phyloP scores from a whole-genome alignment of 2,329 filamentous ascomycete genomes.

The Monilinia aucupariae region DNA sequence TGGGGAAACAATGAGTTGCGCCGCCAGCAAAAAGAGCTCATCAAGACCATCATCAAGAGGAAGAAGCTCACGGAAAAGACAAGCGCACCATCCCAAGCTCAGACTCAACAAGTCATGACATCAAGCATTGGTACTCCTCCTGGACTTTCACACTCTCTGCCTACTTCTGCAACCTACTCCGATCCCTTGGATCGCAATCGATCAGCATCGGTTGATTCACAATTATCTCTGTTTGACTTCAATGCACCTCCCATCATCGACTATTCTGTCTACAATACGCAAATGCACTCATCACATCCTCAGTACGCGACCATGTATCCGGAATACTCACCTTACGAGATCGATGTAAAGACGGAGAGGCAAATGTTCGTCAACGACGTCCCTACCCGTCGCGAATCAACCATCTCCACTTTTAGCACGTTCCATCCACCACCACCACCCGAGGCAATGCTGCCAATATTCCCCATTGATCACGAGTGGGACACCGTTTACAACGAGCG shows the following conservation, averaged over 20 bases:
- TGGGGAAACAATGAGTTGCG: slow-evolving; percentile 91
- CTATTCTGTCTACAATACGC: slow-evolving; percentile 57
- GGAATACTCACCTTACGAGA: slow-evolving; percentile 76
- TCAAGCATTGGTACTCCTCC: slow-evolving; percentile 60
- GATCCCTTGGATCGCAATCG: slow-evolving; percentile 68
- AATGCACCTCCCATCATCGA: slow-evolving; percentile 52
- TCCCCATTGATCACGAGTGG: slow-evolving; percentile 64
- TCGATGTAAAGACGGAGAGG: slow-evolving; percentile 92
- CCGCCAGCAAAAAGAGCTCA: slow-evolving; percentile 81
- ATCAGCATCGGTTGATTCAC: slow-evolving; percentile 74
- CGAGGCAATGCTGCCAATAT: slow-evolving; percentile 59
- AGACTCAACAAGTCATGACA: slow-evolving; percentile 44
- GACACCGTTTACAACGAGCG: slow-evolving; percentile 64
- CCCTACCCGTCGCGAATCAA: slow-evolving; percentile 77
- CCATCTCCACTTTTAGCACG: slow-evolving; percentile 89
- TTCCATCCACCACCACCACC: slow-evolving; percentile 72
- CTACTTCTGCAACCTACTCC: slow-evolving; percentile 73
- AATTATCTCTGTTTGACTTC: slow-evolving; percentile 69
- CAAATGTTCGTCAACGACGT: slow-evolving; percentile 92
- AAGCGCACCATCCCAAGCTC: slow-evolving; percentile 45
- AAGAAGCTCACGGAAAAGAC: slow-evolving; percentile 92
- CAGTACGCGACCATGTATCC: slow-evolving; percentile 43
- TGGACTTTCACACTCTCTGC: slow-evolving; percentile 73
- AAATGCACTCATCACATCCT: slow-evolving; percentile 50
- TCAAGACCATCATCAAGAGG: slow-evolving; percentile 96